These are phyloP conservation scores for Fusarium solani-melongenae DNA, from an alignment of 2,329 filamentous ascomycete genomes.

Conservation along the genomic window DNA sequence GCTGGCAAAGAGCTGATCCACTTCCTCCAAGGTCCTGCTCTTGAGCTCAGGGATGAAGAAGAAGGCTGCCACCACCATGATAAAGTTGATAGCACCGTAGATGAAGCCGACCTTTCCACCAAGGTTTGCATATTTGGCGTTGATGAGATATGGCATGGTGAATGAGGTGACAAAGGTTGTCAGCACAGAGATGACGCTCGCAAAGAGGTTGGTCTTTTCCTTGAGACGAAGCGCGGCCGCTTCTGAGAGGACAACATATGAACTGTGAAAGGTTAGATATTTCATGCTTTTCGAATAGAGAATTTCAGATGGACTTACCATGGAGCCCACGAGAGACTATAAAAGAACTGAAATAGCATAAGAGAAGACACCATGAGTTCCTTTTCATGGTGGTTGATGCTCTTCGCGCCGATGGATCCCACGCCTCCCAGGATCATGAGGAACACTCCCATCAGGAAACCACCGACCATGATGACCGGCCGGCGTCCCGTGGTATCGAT, in stretches of 20 bases:
- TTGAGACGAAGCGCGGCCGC: slow-evolving; percentile 40
- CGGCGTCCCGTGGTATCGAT: not conserved
- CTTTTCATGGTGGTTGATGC: slow-evolving; percentile 62
- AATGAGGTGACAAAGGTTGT: slow-evolving; percentile 49
- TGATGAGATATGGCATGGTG: slow-evolving; percentile 51
- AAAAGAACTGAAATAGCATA: slow-evolving; percentile 41
- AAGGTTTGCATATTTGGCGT: slow-evolving; percentile 49
- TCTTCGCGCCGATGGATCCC: slow-evolving; percentile 52
- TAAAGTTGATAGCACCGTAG: slow-evolving; percentile 51
- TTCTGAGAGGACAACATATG: slow-evolving; percentile 44
- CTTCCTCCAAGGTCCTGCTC: slow-evolving; percentile 43
- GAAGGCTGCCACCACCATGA: slow-evolving; percentile 54
- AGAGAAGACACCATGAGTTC: slow-evolving; percentile 54
- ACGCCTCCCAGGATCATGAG: not conserved
- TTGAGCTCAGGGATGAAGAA: slow-evolving; percentile 59
- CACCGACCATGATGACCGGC: not conserved
- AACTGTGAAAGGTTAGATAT: not conserved
- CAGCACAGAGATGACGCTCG: slow-evolving; percentile 43
- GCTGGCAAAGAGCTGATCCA: slow-evolving; percentile 37
- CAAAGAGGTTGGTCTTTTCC: slow-evolving; percentile 47
- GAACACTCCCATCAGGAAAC: not conserved
- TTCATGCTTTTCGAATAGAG: not conserved
- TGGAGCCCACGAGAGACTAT: slow-evolving; percentile 44
- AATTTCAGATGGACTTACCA: slow-evolving; percentile 6
- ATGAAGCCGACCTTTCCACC: slow-evolving; percentile 52